Conservation (phyloP, 2,329 filamentous ascomycete species). For the Colletotrichum plurivorum region DNA sequence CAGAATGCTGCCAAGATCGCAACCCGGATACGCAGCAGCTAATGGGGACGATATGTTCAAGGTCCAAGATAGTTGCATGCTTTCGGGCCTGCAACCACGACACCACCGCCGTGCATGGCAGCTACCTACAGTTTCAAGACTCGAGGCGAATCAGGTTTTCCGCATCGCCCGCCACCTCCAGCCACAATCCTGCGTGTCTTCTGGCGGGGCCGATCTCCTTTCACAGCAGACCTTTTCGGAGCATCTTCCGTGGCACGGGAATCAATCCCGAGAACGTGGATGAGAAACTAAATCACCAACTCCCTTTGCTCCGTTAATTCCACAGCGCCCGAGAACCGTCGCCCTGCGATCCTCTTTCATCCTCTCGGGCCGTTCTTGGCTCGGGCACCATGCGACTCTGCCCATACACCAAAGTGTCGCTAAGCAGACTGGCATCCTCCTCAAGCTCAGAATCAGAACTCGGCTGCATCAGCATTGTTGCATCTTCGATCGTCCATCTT, state of each 20-base stretch:
- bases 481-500: slow-evolving; percentile 35
- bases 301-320: neutral
- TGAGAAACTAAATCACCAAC: slow-evolving; percentile 10
- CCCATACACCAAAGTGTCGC: slow-evolving; percentile 1
- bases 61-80: neutral
- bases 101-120: neutral
- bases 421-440: slow-evolving; percentile 26
- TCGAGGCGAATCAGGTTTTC: neutral
- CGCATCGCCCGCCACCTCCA: slow-evolving; percentile 2
- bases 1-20: slow-evolving; percentile 27
- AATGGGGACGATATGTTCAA: slow-evolving; percentile 4
- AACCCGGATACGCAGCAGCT: slow-evolving; percentile 5
- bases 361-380: slow-evolving; percentile 4
- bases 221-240: neutral
- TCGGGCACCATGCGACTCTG: neutral
- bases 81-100: neutral
- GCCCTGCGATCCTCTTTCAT: neutral
- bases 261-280: slow-evolving; percentile 3
- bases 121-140: neutral
- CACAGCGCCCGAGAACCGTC: neutral
- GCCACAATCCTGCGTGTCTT: slow-evolving; percentile 6
- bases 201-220: neutral
- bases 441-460: slow-evolving; percentile 28
- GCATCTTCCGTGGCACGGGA: slow-evolving; percentile 13
- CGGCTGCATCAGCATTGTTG: slow-evolving; percentile 32